These are phyloP conservation scores for Solanum dulcamara DNA, from an alignment of 257 asterid genomes.

Conservation along the genomic window DNA sequence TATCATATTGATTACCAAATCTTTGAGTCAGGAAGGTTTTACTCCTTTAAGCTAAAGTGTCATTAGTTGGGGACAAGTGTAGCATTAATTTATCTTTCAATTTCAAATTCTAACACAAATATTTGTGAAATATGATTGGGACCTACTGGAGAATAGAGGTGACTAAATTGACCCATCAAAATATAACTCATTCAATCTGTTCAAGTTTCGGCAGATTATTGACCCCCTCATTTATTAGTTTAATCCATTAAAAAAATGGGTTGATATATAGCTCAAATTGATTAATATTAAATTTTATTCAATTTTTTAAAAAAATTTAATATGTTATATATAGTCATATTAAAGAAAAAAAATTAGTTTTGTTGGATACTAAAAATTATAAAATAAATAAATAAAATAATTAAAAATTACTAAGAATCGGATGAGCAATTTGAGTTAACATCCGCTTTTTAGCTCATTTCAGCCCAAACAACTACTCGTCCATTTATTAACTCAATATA, in stretches of 20 bases:
- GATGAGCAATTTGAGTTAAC: background rate
- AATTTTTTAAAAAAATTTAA: background rate
- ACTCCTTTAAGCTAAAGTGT: background rate
- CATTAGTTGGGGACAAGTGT: background rate
- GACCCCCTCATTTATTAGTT: background rate
- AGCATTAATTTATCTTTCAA: background rate
- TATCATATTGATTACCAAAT: background rate
- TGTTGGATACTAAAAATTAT: background rate
- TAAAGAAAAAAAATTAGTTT: background rate
- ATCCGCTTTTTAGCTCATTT: background rate
- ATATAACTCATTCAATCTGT: background rate
- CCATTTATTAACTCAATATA: background rate
- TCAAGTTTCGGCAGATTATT: background rate
- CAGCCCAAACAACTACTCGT: background rate
- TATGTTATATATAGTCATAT: background rate
- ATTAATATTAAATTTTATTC: background rate
- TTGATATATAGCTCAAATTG: background rate
- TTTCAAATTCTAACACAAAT: background rate
- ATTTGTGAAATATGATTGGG: background rate
- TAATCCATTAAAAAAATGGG: background rate
- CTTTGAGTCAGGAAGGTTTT: background rate
- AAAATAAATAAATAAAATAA: too few species aligned
- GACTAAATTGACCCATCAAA: background rate
- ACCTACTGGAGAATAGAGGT: background rate
- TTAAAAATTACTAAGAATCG: background rate